These are phyloP conservation scores for Aspergillus brasiliensis DNA, from an alignment of 2,329 filamentous ascomycete species.

Conservation along the genomic window DNA sequence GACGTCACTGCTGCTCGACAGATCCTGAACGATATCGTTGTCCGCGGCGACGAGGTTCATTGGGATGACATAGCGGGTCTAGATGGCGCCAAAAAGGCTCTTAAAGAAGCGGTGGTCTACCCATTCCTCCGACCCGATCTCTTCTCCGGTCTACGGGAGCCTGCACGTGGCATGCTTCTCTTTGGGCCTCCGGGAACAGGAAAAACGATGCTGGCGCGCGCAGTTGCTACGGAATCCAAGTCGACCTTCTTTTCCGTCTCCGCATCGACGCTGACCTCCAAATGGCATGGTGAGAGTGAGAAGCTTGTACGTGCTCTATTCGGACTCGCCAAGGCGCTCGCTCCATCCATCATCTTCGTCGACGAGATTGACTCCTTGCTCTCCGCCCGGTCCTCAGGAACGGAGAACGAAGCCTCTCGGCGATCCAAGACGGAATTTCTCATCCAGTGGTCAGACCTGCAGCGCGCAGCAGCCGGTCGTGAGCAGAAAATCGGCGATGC, in stretches of 20 bases:
- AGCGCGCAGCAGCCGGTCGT: conserved; percentile 84
- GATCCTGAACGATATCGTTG: conserved; percentile 93
- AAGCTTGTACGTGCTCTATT: conserved; percentile 94
- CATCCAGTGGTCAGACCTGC: conserved; percentile 94
- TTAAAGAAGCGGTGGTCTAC: conserved; percentile 96
- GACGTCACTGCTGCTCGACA: conserved; percentile 83
- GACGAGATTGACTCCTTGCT: conserved; percentile 96
- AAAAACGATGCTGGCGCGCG: conserved; percentile 95
- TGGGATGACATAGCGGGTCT: conserved; percentile 94
- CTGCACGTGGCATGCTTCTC: conserved; percentile 89
- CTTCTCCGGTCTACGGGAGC: conserved; percentile 93
- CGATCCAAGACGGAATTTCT: conserved; percentile 97
- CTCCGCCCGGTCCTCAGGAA: conserved; percentile 72
- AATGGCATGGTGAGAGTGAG: conserved; percentile 94
- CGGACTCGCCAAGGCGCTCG: conserved; percentile 80
- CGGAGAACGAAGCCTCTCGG: conserved; percentile 89
- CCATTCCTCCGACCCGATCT: conserved; percentile 93
- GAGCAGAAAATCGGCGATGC: conserved; percentile 77
- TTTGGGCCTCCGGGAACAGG: conserved; percentile 98
- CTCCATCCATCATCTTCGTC: conserved; percentile 96
- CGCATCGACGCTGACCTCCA: conserved; percentile 89
- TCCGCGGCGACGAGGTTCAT: conserved; percentile 90
- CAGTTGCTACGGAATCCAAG: conserved; percentile 89
- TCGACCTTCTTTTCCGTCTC: conserved; percentile 98
- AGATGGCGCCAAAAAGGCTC: conserved; percentile 82